Evolutionary conservation across 2,329 filamentous ascomycete species (phyloP), one percentile per base, ranked within the genome.

Genomic region (Aspergillus sp.): DNA sequence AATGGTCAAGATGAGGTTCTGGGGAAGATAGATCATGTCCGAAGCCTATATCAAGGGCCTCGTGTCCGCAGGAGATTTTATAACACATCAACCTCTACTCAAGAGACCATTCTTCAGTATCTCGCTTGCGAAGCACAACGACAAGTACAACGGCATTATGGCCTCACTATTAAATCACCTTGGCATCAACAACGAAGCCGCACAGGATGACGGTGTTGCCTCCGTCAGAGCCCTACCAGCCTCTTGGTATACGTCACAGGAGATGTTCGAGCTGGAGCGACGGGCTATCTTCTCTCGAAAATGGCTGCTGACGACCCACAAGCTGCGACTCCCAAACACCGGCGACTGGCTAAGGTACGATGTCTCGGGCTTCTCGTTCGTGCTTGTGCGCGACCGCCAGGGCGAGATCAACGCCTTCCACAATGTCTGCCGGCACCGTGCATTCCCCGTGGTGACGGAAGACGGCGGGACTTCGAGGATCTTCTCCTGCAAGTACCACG

Each of bases 341-440:
- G 85, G 85, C 5, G 84, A 86, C 70, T 87, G 79, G 72, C 72
- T 85, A 12, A 77, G 77, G 35, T 87, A 79, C 62, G 75, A 81
- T n/a, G 73, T 84, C 5, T 82, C 84, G 6, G 83, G 80, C 12
- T 86, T 81, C 70, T 76, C 82, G 23, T 83, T 87, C 67, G 72
- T 87, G 63, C 69, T 86, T 11, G 74, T 77, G 52, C 72, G 72
- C 15, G 82, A 85, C 65, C 77, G 80, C 25, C 72, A 80, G 8
- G 79, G 79, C 9, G 77, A 78, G 6, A 80, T 86, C 69, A 81
- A 84, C 60, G 84, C 76, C 23, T 85, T 86, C 69, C 84, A 86
- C 73, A 86, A 86, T 64, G 75, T 85, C 55, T 86, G 84, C 72
- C 73, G 84, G 11, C 84, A 86, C 67, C 79, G 84, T 6, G 84